phyloP scores from a whole-genome alignment of 2,329 filamentous ascomycete genomes.

The Fusarium sambucinum region DNA sequence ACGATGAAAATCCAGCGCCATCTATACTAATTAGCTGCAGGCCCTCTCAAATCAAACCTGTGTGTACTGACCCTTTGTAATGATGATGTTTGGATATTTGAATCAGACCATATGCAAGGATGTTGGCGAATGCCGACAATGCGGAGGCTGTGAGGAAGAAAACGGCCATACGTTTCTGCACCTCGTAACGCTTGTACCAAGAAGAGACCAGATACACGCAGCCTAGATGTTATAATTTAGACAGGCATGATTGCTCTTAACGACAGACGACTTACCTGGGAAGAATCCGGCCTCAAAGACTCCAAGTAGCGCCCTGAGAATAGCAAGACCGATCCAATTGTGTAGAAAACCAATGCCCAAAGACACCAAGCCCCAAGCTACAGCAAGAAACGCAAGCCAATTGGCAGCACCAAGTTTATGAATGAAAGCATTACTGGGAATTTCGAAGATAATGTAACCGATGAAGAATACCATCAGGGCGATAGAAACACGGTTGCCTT shows the following conservation, averaged over 20 bases:
- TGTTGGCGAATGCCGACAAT: slow-evolving; percentile 27
- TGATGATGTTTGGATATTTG: slow-evolving; percentile 26
- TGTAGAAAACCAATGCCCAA: slow-evolving; percentile 30
- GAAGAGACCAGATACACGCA: slow-evolving; percentile 33
- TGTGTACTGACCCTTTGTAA: slow-evolving; percentile 19
- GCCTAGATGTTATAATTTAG: neutral
- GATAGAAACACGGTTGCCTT: slow-evolving; percentile 17
- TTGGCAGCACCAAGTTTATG: slow-evolving; percentile 34
- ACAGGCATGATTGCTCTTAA: rapidly evolving
- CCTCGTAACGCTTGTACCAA: slow-evolving; percentile 34
- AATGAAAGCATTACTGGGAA: slow-evolving; percentile 35
- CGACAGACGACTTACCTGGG: neutral
- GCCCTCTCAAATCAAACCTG: rapidly evolving
- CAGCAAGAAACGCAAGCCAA: slow-evolving; percentile 30
- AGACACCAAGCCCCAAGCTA: slow-evolving; percentile 28
- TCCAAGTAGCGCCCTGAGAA: slow-evolving; percentile 18
- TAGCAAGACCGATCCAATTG: slow-evolving; percentile 25
- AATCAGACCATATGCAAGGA: slow-evolving; percentile 30
- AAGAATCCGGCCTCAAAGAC: slow-evolving; percentile 38
- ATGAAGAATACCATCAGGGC: slow-evolving; percentile 40
- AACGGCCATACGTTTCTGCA: slow-evolving; percentile 27
- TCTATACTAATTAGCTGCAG: neutral
- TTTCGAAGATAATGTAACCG: slow-evolving; percentile 31
- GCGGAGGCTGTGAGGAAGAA: slow-evolving; percentile 33
- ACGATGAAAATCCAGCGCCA: slow-evolving; percentile 41